Conservation (phyloP, 345 rosid genomes). For the Heritiera fomes region DNA sequence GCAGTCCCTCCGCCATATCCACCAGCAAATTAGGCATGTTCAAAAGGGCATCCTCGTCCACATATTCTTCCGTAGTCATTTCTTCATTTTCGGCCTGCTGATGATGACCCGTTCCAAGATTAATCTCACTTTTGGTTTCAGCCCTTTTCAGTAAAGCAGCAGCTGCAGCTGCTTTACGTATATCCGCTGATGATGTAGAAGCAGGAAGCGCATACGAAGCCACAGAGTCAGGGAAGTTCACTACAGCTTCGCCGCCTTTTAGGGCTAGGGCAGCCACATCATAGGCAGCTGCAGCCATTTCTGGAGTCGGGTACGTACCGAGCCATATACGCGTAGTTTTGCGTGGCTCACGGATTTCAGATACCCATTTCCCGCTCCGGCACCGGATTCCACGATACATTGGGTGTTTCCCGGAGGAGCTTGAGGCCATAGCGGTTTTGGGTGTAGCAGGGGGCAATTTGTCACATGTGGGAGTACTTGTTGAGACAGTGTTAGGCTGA, state of each 20-base stretch:
- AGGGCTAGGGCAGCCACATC: conserved; percentile 88
- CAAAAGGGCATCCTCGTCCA: conserved; percentile 78
- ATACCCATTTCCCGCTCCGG: conserved; percentile 89
- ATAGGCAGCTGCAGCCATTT: conserved; percentile 90
- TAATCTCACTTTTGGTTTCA: not conserved
- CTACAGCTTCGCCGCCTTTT: conserved; percentile 60
- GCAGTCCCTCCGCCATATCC: conserved; percentile 93
- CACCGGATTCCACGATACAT: conserved; percentile 66
- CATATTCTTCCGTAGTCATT: conserved; percentile 34
- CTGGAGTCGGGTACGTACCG: conserved; percentile 74
- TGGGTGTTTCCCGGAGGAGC: conserved; percentile 48
- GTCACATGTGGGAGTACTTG: conserved; percentile 20
- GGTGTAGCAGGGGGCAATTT: not conserved
- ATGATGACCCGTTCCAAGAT: conserved; percentile 24
- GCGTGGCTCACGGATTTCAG: conserved; percentile 88
- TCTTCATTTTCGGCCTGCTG: conserved; percentile 5
- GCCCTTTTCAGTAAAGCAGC: conserved; percentile 56
- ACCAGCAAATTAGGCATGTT: conserved; percentile 81
- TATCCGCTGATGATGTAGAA: conserved; percentile 58
- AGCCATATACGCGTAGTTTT: conserved; percentile 92
- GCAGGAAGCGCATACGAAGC: conserved; percentile 59
- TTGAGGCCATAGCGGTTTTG: conserved; percentile 25
- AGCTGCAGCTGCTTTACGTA: conserved; percentile 58
- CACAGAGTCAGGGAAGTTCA: conserved; percentile 65
- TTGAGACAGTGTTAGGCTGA: conserved; percentile 4